Conservation (phyloP, 192 early-diverging fungal species). For the Coemansia sp. region DNA sequence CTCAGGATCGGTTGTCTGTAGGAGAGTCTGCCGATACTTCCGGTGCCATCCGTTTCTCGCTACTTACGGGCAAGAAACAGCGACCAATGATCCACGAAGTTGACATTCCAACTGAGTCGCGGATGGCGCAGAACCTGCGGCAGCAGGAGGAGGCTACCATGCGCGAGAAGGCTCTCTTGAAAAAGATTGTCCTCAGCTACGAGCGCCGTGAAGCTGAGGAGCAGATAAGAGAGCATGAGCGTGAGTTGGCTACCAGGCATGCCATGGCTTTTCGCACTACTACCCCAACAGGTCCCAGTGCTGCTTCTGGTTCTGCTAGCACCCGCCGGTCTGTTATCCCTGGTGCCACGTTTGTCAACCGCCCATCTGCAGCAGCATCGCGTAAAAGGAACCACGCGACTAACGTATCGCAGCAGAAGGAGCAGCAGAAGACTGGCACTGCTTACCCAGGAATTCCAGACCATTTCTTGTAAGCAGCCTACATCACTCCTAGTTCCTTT, state of each 20-base stretch:
- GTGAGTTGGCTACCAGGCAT: slow-evolving; percentile 16
- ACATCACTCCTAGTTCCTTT: too few species aligned
- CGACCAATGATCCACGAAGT: slow-evolving; percentile 35
- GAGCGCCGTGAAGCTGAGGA: slow-evolving; percentile 60
- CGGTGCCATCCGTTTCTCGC: slow-evolving; percentile 37
- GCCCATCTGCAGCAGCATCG: slow-evolving; percentile 3
- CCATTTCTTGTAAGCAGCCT: slow-evolving; percentile 9
- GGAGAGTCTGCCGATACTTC: slow-evolving; percentile 2
- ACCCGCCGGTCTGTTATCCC: slow-evolving; percentile 12
- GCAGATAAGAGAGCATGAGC: slow-evolving; percentile 20
- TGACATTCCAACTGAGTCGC: slow-evolving; percentile 60
- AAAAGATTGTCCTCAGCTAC: slow-evolving; percentile 88
- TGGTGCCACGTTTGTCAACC: slow-evolving; percentile 31
- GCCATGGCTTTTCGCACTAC: slow-evolving; percentile 6
- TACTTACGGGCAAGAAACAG: slow-evolving; percentile 53
- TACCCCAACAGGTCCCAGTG: not conserved
- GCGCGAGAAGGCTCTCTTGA: slow-evolving; percentile 86
- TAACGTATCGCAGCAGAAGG: slow-evolving; percentile 3
- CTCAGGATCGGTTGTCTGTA: not conserved
- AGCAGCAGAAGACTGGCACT: slow-evolving; percentile 6
- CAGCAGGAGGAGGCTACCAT: slow-evolving; percentile 84
- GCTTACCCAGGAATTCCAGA: slow-evolving; percentile 14
- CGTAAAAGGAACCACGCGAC: slow-evolving; percentile 11
- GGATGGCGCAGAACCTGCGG: slow-evolving; percentile 77
- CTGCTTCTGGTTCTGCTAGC: not conserved